Base-by-base conservation (phyloP, 2,329 filamentous ascomycete genomes). In the Talaromyces funiculosus region DNA sequence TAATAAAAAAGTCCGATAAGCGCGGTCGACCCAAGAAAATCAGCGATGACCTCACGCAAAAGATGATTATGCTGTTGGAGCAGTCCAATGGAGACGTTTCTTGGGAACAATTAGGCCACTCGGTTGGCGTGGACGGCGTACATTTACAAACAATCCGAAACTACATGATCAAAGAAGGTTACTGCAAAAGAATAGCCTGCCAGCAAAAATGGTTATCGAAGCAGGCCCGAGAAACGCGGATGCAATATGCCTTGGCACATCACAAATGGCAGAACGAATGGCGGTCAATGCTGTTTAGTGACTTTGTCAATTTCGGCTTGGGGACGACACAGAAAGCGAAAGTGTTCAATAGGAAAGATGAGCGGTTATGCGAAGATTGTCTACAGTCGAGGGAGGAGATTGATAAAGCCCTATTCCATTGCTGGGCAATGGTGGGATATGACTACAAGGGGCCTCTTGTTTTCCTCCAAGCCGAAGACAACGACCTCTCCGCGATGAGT, bases 121-220 rank as follows among this genome's bases (percentile, higher is more conserved):
- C 61, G 4, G 60, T 64, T 18, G 62, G 62, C n/a, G 62, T 63
- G 10, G 59, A 61, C 24, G 62, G 62, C 43, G 62, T 63, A 26
- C 62, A 63, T 60, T 20, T 63, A 31, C 62, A 63, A 51, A 63
- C 62, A 2, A 63, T 63, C 24, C 62, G 62, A 12, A 63, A 63
- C 37, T 57, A 63, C 20, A 63, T 63, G 62, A 57, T 63, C 59
- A 63, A 61, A 24, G 62, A 63, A 33, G 62, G 62, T 3, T 63
- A 63, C 35, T 63, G 62, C 51, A 63, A 63, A 38, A 47, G 62
- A 31, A 63, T 63, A 42, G 33, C 62, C n/a, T 63, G 62, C 29
- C 62, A 63, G 43, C 47, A 63, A 26, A 61, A 61, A 18, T 63
- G 62, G 62, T n/a, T 63, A 14, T 56, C 62, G 26, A 61, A 60